Base-by-base conservation (phyloP, 73 alveolate species). In the Paramecium biaurelia region DNA sequence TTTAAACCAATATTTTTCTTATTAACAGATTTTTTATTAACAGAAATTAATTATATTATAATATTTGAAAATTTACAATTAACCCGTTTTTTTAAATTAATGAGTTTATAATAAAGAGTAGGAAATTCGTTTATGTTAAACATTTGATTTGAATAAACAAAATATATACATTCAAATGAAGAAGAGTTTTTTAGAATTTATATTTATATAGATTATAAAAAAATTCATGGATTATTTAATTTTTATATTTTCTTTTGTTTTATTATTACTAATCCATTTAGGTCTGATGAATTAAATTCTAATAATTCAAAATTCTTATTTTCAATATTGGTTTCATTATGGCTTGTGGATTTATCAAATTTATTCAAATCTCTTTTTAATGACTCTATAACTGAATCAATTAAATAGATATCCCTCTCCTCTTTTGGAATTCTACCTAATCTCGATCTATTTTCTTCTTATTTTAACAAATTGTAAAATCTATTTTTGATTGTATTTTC, bases 401-500 rank as follows among this genome's bases (percentile, higher is more conserved):
- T 32, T 38, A 74, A 38, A n/a, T 35, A n/a, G 9, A 38, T 38
- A 35, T 74, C 87, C n/a, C 59, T 74, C 12, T 74, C 87, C 35
- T 74, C 87, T 43, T 74, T 74, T 0, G 87, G 87, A 1, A 74
- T 20, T 35, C 59, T 35, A 11, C 59, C 57, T 21, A 74, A 10
- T 32, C 87, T 74, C 23, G 3, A 74, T 38, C 67, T 74, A 37
- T 74, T 74, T 43, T 74, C 87, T 6, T 74, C 87, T 35, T 74
- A 20, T 38, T 74, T 74, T 74, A 74, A 74, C 11, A 74, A 38
- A 20, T 74, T 74, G 58, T 74, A 74, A 38, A 74, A 74, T 74
- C 87, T 14, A 74, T 74, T 74, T 74, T 74, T 74, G 5, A 74
- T 74, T 28, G 87, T 74, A 20, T 74, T 74, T 38, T 74, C 87